Percentiles rank a stretch among this genome's conserved stretches.
Conservation (phyloP, 2,329 filamentous ascomycete species). For the Fusarium aywerte region DNA sequence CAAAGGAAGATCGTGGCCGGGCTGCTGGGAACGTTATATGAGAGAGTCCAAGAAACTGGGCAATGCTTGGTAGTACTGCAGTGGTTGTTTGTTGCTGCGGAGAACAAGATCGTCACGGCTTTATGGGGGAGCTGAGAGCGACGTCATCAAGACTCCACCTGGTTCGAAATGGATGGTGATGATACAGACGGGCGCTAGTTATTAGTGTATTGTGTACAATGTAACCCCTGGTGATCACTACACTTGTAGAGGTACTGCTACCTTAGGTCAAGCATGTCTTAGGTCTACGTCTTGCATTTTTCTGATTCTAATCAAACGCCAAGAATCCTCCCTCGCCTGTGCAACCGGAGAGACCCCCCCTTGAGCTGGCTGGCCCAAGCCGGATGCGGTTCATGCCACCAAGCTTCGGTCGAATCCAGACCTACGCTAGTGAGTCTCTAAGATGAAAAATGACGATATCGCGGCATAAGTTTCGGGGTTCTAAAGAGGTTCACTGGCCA, state of each 20-base stretch:
- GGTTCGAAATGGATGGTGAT: conserved; percentile 28
- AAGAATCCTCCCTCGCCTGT: conserved; percentile 29
- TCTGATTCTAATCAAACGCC: conserved; percentile 2
- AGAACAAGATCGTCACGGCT: conserved; percentile 47
- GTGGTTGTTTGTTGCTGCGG: conserved; percentile 46
- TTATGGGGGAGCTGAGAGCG: conserved; percentile 39
- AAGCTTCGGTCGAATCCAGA: conserved; percentile 37
- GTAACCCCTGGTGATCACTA: conserved; percentile 13
- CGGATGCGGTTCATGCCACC: conserved; percentile 43
- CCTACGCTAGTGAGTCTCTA: conserved; percentile 40
- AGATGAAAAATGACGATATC: conserved; percentile 45
- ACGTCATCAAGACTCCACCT: conserved; percentile 46
- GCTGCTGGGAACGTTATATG: conserved; percentile 46
- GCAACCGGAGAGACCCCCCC: conserved; percentile 28
- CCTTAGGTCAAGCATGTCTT: conserved; percentile 28
- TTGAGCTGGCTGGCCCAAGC: conserved; percentile 32
- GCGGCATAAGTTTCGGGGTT: conserved; percentile 29
- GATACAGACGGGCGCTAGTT: conserved; percentile 33
- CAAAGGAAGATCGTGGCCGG: conserved; percentile 34
- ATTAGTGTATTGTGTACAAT: conserved; percentile 20
- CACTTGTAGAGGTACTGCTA: conserved; percentile 26
- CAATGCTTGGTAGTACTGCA: conserved; percentile 21
- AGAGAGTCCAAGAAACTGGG: conserved; percentile 38
- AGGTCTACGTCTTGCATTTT: conserved; percentile 36
- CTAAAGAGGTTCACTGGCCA: conserved; percentile 11